phyloP scores from a whole-genome alignment of 139 green algal species.

The Closterium sp. region DNA sequence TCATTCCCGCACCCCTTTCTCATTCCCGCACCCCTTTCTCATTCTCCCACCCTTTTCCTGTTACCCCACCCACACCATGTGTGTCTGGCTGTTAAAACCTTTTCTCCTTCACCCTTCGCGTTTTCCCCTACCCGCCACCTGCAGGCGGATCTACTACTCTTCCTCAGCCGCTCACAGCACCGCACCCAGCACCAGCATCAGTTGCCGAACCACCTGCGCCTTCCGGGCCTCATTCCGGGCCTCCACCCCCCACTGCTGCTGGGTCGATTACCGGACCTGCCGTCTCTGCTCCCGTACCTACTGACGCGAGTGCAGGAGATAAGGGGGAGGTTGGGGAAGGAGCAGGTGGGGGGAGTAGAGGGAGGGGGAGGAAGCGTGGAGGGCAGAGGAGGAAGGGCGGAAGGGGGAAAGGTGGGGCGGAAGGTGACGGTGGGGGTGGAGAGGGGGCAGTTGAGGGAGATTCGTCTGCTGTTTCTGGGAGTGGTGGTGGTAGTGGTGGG shows the following conservation, averaged over 20 bases:
- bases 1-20: no score
- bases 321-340: not conserved
- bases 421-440: not conserved
- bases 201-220: not conserved
- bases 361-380: not conserved
- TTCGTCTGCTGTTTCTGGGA: not conserved
- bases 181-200: not conserved
- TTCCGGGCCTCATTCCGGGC: not conserved
- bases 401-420: not conserved
- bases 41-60: no score
- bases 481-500: not conserved
- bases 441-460: not conserved
- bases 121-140: not conserved
- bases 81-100: no score
- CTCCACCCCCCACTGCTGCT: not conserved
- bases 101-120: no score
- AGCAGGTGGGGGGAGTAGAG: not conserved
- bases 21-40: no score
- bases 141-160: not conserved
- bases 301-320: not conserved
- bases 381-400: not conserved
- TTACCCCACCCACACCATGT: no score
- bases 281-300: not conserved
- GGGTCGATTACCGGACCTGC: not conserved
- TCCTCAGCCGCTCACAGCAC: not conserved